Base-by-base conservation (phyloP, 306 rosid species). In the Ammopiptanthus mongolicus region DNA sequence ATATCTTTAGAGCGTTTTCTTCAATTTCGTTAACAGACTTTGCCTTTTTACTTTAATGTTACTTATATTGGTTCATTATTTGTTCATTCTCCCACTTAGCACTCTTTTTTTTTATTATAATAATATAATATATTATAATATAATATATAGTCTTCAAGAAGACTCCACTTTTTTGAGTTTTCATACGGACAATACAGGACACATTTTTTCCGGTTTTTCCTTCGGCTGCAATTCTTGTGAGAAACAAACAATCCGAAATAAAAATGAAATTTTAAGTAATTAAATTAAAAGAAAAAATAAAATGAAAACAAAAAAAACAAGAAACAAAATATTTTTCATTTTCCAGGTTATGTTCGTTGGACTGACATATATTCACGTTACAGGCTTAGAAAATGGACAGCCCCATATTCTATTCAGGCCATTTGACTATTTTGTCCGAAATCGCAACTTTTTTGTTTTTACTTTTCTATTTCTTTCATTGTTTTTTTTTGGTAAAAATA, bases 51-150 rank as follows among this genome's bases (percentile, higher is more conserved):
- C 23, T 61, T 71, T 56, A 46, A 73, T 41, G 75, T 66, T 33
- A 73, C 78, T 58, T 66, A 21, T 31, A 48, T 71, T 75, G 71
- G 80, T 67, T 73, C 66, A 63, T 82, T 47, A 33, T 33, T 33
- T 4, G 37, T 33, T 33, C 37, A 4, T 39, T 39, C 72, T 71
- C 78, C 7, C 78, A 53, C 21, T 57, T 57, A 58, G 56, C 21
- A 14, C 57, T 46, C 1, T 12, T 28, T 33, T 39, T 2, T 46
- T 46, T 50, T n/a, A 68, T 1, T 17, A 6, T 23, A 46, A 3
- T 50, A 5, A 36, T 12, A 18, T 36, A 37, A 18, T 28, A n/a
- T n/a, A n/a, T n/a, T n/a, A n/a, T n/a, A n/a, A n/a, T n/a, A n/a
- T n/a, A n/a, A n/a, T n/a, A n/a, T n/a, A n/a, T n/a, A n/a, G 8